Base-by-base conservation (phyloP, 345 rosid genomes). In the Ceriops decandra region DNA sequence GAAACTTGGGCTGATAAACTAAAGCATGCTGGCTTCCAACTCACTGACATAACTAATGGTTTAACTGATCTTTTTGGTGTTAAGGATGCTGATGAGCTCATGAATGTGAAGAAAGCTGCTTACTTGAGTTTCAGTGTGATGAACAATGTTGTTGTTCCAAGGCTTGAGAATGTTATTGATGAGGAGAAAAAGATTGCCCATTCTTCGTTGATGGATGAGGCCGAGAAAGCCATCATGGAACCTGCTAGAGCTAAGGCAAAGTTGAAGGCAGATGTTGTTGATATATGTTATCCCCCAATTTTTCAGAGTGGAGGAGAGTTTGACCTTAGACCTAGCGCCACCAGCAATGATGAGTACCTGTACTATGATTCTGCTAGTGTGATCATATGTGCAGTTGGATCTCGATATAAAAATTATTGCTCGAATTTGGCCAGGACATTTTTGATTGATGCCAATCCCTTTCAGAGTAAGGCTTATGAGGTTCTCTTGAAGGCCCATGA, bases 281-380 rank as follows among this genome's bases (percentile, higher is more conserved):
- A 92, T 75, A 90, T 90, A 59, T 92, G 98, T 76, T 92, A 92
- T 66, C 98, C 96, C 51, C 98, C 96, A 0, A 90, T 92, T 60
- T 90, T 92, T 72, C 98, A 90, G 73, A 92, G 96, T 62, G 98
- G 98, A 65, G 98, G 95, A 15, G 73, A 83, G 62, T 92, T 88
- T 80, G 98, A 92, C 84, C 95, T 92, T 64, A 88, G 79, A 65
- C 98, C 98, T 38, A 92, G 92, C 68, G 98, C 95, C 33, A 81
- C 86, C 10, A 90, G 98, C 85, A 88, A 85, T 54, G 96, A 92
- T 59, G 93, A 90, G 36, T 36, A 73, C 62, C 82, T 92, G 59
- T 84, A 87, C 68, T 90, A 92, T 79, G 96, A 90, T 74, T 83
- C 98, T 72, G 86, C 88, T 10, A 90, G 96, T 70, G 87, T 90